Base-by-base conservation (phyloP, 305 asterid species). In the Fraxinus paxiana region DNA sequence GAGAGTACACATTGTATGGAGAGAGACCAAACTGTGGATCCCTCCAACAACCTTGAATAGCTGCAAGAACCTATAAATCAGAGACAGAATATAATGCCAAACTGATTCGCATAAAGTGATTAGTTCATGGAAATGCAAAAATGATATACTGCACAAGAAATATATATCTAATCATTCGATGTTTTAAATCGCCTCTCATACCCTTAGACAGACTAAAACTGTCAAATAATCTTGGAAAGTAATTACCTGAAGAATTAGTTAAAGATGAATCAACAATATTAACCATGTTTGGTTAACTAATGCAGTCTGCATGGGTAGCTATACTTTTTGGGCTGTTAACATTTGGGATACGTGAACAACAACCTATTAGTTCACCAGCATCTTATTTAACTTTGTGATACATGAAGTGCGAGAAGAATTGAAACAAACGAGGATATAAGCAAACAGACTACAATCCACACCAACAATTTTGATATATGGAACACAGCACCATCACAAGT, bases 41-140 rank as follows among this genome's bases (percentile, higher is more conserved):
- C 81, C 95, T 92, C 99, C 99, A 96, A 77, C 90, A 76, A 84
- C 88, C 89, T 88, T 96, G 99, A 87, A 96, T 87, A 79, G 87
- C 93, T 90, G 97, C 93, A 91, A 96, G 98, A 91, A 96, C 98
- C 99, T 96, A 89, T 76, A 87, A 79, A 87, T 87, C 89, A 92
- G 85, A 85, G 84, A 82, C 51, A 61, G 72, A 41, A 69, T 80
- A 87, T 85, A 87, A 83, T 65, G 12, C 79, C 71, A 63, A 38
- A 30, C 56, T 9, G 75, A 34, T 51, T 12, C 33, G 17, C 26
- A 17, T 31, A 51, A 67, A 34, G 54, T 28, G 17, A 70, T n/a
- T 81, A 43, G 83, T 41, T 74, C 30, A 15, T 63, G 8, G 10
- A 18, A 38, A 75, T 10, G 71, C 70, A 76, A 35, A 17, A 82